Conservation (phyloP, 768 basidiomycete genomes). For the Psilocybe sp. region DNA sequence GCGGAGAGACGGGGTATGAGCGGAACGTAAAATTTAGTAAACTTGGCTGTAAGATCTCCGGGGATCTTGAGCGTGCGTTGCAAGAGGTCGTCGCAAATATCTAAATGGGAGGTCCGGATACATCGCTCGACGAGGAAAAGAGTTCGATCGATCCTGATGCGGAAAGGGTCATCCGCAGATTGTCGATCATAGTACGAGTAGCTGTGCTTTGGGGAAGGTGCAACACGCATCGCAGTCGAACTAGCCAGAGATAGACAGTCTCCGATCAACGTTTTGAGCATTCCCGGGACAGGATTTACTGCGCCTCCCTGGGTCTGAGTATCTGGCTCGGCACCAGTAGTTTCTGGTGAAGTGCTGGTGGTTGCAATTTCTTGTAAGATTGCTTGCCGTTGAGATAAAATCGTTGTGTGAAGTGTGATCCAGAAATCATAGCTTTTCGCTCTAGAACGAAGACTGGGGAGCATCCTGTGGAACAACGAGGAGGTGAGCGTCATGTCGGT, state of each 20-base stretch:
- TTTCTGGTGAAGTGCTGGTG: neutral
- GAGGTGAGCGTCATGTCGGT: too few relatives aligned
- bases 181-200: too few relatives aligned
- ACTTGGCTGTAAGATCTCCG: slow-evolving; percentile 13
- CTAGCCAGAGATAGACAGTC: too few relatives aligned
- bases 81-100: slow-evolving; percentile 20
- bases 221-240: too few relatives aligned
- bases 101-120: slow-evolving; percentile 15
- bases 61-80: slow-evolving; percentile 16
- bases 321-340: neutral
- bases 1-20: slow-evolving; percentile 21
- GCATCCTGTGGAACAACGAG: slow-evolving; percentile 13
- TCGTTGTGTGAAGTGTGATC: slow-evolving; percentile 19
- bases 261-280: too few relatives aligned
- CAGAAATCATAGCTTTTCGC: slow-evolving; percentile 19
- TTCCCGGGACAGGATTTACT: too few relatives aligned
- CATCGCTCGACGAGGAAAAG: slow-evolving; percentile 23
- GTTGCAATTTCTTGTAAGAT: slow-evolving; percentile 6
- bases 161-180: neutral
- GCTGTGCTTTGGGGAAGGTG: too few relatives aligned
- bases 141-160: slow-evolving; percentile 21
- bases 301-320: too few relatives aligned
- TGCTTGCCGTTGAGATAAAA: slow-evolving; percentile 14
- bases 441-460: slow-evolving; percentile 21
- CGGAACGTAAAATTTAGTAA: slow-evolving; percentile 23